These are phyloP conservation scores for Achaetomium macrosporum DNA, from an alignment of 2,329 filamentous ascomycete species.

Conservation along the genomic window DNA sequence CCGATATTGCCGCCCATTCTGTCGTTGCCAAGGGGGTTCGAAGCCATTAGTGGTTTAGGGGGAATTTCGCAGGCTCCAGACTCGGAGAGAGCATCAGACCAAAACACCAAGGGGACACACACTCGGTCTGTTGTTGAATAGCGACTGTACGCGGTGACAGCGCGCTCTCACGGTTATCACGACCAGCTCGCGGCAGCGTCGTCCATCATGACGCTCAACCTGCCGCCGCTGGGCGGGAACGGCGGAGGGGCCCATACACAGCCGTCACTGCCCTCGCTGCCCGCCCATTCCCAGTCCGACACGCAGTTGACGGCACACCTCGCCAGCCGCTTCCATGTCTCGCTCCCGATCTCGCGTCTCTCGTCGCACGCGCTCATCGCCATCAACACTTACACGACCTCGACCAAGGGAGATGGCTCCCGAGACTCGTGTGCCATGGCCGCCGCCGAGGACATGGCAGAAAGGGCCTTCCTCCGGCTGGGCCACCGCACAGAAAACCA, in stretches of 20 bases:
- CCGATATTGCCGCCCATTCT: not conserved
- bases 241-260: constrained; percentile 66
- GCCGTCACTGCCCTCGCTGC: constrained; percentile 80
- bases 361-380: constrained; percentile 89
- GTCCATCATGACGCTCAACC: constrained; percentile 55
- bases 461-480: constrained; percentile 76
- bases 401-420: constrained; percentile 82
- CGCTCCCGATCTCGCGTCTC: constrained; percentile 77
- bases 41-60: constrained; percentile 2
- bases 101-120: not conserved
- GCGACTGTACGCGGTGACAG: not conserved
- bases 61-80: not conserved
- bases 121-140: not conserved
- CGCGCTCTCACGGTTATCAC: constrained; percentile 3
- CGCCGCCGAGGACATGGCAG: constrained; percentile 86
- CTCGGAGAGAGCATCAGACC: not conserved
- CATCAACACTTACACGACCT: constrained; percentile 83
- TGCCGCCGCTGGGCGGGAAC: constrained; percentile 42
- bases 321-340: constrained; percentile 86
- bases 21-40: not conserved
- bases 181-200: constrained; percentile 26
- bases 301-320: constrained; percentile 74
- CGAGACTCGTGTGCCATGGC: constrained; percentile 90
- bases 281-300: constrained; percentile 64
- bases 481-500: constrained; percentile 91